Evolutionary conservation across 2,329 filamentous ascomycete species (phyloP), one percentile per base, ranked within the genome.

Genomic region (Colletotrichum melonis): DNA sequence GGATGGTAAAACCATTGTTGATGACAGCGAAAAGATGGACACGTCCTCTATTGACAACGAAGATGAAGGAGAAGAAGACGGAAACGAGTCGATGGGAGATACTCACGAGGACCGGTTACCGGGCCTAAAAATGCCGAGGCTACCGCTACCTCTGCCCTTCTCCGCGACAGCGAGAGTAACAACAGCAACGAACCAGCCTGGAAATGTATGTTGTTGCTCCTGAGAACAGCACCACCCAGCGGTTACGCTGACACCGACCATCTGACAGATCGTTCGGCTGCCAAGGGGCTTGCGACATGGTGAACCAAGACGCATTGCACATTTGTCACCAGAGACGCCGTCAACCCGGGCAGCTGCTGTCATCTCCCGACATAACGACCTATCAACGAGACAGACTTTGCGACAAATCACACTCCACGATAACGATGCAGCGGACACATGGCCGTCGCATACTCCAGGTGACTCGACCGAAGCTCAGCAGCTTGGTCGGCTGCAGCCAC

Each of bases 401-500:
- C 63, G 35, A 30, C 32, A 19, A 65, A 8, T 46, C 7, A 12
- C 54, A 1, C 28, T 89, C 30, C 89, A 89, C 74, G 83, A 88
- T 72, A 87, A 89, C 74, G 78, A 78, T 28, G 68, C 86, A 58
- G 82, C 86, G 8, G 80, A 85, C 26, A 80, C 80, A 5, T 79
- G 78, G 11, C 87, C 88, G 74, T 86, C 87, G n/a, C 86, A 86
- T 76, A 88, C 88, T 12, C 86, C 87, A 26, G 81, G 81, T 57
- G 83, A 88, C 67, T 76, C 88, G n/a, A 86, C 87, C 1, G 87
- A 87, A 77, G 81, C 84, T 60, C 84, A 85, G 12, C 86, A 88
- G 74, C 83, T 80, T 63, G 86, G 86, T 67, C 83, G 83, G 38
- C 79, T 85, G 42, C 78, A 80, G 28, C 69, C 72, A 26, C 69